Evolutionary conservation across 345 rosid species (phyloP).

Genomic region (Anastatica hierochuntica): DNA sequence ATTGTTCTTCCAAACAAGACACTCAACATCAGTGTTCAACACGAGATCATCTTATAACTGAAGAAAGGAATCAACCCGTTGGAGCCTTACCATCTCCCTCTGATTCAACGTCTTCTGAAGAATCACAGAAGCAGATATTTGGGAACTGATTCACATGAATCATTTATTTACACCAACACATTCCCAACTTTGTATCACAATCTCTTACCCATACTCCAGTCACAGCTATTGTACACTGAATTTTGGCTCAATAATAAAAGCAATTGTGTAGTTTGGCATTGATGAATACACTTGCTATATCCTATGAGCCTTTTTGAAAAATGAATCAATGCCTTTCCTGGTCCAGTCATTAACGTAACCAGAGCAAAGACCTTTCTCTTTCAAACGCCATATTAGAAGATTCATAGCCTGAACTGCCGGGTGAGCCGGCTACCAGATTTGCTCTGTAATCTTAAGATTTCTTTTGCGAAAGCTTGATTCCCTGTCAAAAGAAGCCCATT

Average conservation of each 20-base stretch:
- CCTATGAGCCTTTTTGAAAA: too few relatives aligned
- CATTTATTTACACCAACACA: conserved; percentile 1
- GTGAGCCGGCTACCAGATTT: conserved; percentile 46
- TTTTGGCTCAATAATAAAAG: too few relatives aligned
- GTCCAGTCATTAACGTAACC: too few relatives aligned
- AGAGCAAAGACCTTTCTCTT: too few relatives aligned
- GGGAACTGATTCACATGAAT: too few relatives aligned
- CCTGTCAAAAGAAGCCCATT: conserved; percentile 83
- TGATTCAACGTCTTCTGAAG: conserved; percentile 2
- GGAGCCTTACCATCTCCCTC: conserved; percentile 2
- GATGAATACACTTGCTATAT: too few relatives aligned
- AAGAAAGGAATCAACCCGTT: not conserved
- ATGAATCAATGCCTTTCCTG: too few relatives aligned
- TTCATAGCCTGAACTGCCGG: conserved; percentile 41
- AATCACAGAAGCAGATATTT: conserved; percentile 12
- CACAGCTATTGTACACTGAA: conserved; percentile 16
- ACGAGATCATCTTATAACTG: conserved; percentile 62
- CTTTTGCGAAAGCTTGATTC: conserved; percentile 60
- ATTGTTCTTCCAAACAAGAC: conserved; percentile 90
- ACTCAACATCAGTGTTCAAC: conserved; percentile 67
- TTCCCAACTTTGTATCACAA: conserved; percentile 5
- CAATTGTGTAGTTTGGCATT: too few relatives aligned
- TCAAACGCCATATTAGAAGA: not conserved
- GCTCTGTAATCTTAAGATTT: conserved; percentile 69
- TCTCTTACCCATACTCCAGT: not conserved